Evolutionary conservation across 2,329 filamentous ascomycete genomes (phyloP), one percentile per base, ranked within the genome.

Genomic region (Clonostachys rosea): DNA sequence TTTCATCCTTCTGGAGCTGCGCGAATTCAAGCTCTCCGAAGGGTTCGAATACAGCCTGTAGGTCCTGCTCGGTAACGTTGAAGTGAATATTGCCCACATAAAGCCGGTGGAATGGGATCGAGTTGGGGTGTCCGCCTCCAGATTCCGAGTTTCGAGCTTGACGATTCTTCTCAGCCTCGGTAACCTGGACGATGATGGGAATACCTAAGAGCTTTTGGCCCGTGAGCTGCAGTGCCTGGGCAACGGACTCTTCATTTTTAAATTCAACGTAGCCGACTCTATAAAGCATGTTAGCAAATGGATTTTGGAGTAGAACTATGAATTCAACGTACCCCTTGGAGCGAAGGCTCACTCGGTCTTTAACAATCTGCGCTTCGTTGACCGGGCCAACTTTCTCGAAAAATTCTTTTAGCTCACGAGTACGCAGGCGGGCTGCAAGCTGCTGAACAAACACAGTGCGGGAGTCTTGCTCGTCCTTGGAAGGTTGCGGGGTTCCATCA

Each of bases 11-110:
- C 68, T 99, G 95, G 49, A 99, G 79, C 65, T 96, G 91, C 49
- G 96, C 91, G 68, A 96, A 96, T 66, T 97, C 94, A 49, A 99
- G 85, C 72, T 96, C 91, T 59, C 94, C 94, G 69, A 96, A 99
- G 2, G 94, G 92, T 71, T 95, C 90, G 68, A 99, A 99, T 51
- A 99, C 91, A 65, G 92, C 91, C 76, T 92, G 87, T 55, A 99
- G 76, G 70, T 99, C 95, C 66, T 86, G 84, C 71, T 99, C 94
- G 63, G 91, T 96, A 66, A 99, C 95, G 66, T 91, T 96, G 79
- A 99, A 99, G 75, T 99, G 94, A 58, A 99, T 97, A 67, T 99
- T 99, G 69, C 94, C 94, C 57, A 99, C 92, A 68, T 97, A 99
- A 50, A 99, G 86, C 57, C 95, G 89, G 71, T 99, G 94, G 75